Conservation (phyloP, 345 rosid species). For the Ricinus communis region DNA sequence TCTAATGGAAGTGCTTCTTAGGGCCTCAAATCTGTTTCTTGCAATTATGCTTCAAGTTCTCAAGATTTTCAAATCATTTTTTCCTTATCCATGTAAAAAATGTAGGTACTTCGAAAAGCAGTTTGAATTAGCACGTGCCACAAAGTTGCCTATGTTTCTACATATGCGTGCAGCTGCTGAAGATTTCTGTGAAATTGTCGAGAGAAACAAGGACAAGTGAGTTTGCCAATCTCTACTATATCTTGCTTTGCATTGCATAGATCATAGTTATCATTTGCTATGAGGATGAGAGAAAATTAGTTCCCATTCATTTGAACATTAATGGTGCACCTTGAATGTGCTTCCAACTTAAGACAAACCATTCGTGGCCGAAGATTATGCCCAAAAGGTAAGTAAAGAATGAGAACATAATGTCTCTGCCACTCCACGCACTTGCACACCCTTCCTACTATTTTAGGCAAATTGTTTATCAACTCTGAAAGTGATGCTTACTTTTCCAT, state of each 20-base stretch:
- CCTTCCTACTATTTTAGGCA: not conserved
- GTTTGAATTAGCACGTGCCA: conserved; percentile 82
- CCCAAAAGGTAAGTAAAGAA: not conserved
- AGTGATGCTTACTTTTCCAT: not conserved
- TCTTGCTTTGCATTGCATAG: not conserved
- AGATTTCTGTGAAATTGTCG: conserved; percentile 82
- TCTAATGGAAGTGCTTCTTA: conserved; percentile 15
- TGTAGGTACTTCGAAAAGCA: conserved; percentile 93
- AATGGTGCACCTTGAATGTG: conserved; percentile 1
- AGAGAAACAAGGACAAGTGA: conserved; percentile 68
- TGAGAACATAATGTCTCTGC: not conserved
- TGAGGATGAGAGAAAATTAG: not conserved
- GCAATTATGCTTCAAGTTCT: conserved; percentile 8
- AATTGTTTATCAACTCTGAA: not conserved
- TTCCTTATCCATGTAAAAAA: conserved; percentile 4
- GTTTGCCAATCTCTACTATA: conserved; percentile 7
- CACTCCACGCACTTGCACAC: no score
- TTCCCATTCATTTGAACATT: not conserved
- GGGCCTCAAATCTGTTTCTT: not conserved
- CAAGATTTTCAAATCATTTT: conserved; percentile 6
- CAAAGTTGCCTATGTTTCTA: conserved; percentile 91
- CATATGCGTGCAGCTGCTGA: conserved; percentile 95
- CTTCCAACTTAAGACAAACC: not conserved
- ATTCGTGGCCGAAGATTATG: not conserved
- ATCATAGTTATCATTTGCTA: not conserved